Conservation (phyloP, 345 rosid species). For the Populus euphratica region DNA sequence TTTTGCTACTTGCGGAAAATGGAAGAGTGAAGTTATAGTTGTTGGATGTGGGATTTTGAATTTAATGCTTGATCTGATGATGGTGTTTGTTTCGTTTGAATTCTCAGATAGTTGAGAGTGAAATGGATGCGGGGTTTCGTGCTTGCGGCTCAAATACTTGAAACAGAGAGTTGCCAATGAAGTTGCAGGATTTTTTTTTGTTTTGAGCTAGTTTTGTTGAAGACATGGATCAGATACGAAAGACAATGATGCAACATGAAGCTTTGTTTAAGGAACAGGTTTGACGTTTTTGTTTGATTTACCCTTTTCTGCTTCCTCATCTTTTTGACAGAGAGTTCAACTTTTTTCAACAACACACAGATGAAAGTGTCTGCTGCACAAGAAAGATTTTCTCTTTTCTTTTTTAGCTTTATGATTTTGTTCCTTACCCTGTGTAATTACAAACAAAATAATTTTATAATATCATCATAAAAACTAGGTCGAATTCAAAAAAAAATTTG, state of each 20-base stretch:
- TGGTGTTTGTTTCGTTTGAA: background rate
- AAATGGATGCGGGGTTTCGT: background rate
- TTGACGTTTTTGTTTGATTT: background rate
- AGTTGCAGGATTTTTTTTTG: background rate
- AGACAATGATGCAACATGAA: slow-evolving; percentile 19
- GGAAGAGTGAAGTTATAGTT: background rate
- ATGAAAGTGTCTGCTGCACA: background rate
- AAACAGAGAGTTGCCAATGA: background rate
- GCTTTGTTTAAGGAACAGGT: slow-evolving; percentile 22
- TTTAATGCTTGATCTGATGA: background rate
- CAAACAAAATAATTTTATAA: too few species aligned
- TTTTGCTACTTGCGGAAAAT: background rate
- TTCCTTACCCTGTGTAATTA: background rate
- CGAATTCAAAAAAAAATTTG: too few species aligned
- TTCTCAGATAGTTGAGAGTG: background rate
- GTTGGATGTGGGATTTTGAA: background rate
- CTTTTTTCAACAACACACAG: background rate
- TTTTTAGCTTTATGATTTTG: background rate
- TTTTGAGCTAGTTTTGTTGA: background rate
- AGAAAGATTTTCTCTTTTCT: background rate
- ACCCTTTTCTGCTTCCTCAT: background rate
- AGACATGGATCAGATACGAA: slow-evolving; percentile 17
- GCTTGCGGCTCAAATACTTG: background rate
- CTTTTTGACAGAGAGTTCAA: background rate
- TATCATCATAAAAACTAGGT: accelerated